Base-by-base conservation (phyloP, 257 asterid genomes). In the Scutellaria baicalensis region DNA sequence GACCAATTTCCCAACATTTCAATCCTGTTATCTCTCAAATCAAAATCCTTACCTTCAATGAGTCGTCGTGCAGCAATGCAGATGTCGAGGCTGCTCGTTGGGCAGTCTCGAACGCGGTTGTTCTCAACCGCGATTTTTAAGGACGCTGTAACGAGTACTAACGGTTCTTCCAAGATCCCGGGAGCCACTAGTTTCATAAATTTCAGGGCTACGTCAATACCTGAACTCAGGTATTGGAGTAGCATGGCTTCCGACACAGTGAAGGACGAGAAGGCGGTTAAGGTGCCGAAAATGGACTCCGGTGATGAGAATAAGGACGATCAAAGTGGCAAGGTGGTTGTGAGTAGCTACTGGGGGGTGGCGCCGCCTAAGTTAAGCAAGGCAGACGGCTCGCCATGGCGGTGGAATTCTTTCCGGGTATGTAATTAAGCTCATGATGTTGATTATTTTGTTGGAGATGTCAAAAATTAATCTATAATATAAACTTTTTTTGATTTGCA, bases 331-430 rank as follows among this genome's bases (percentile, higher is more conserved):
- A 79, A 66, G 77, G 72, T 66, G 0, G 31, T 71, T 0, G 81
- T 82, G 14, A 88, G 81, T 43, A 83, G 96, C 73, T 89, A 89
- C 5, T 89, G 96, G 96, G 96, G 95, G 16, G 84, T 85, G 64
- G 71, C 69, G 45, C 92, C 88, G 14, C 70, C 87, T 9, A 68
- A 70, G 79, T 5, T 84, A 36, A 75, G 78, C 9, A 82, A 56
- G 40, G 75, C 79, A 1, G 96, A 89, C 13, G 96, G 96, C 10
- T 73, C 95, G 3, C 85, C 89, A 0, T 89, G 95, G 96, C 76
- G 78, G 39, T 89, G 96, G 95, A 89, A 85, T 35, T 69, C 70
- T 60, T 89, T 89, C 64, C 82, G 95, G 85, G 91, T 85, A 83
- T 1, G 81, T 59, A 4, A 5, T 0, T 13, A 27, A 27, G 33